Evolutionary conservation across 352 stramenopile genomes (phyloP).

Genomic region (Phytophthora crassamura): DNA sequence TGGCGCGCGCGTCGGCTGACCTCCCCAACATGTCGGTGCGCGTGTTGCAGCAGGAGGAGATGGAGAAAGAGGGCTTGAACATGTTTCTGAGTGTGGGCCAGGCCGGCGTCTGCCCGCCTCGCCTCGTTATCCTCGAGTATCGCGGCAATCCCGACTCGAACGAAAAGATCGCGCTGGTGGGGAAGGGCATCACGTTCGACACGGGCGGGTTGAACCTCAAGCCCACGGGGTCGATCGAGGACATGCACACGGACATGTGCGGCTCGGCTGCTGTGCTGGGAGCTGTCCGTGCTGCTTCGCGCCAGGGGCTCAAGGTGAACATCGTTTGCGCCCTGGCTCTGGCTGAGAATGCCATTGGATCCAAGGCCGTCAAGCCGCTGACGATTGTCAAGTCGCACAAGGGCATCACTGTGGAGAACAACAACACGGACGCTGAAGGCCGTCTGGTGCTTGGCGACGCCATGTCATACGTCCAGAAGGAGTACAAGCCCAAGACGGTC

Average conservation of each 20-base stretch:
- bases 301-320: constrained; percentile 79
- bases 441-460: constrained; percentile 91
- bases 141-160: constrained; percentile 66
- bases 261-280: constrained; percentile 89
- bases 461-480: constrained; percentile 89
- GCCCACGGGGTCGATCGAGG: constrained; percentile 89
- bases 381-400: constrained; percentile 92
- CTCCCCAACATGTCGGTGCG: constrained; percentile 82
- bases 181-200: constrained; percentile 96
- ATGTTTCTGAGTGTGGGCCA: constrained; percentile 89
- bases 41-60: constrained; percentile 82
- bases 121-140: constrained; percentile 89
- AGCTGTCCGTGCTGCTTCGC: constrained; percentile 74
- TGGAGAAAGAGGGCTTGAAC: constrained; percentile 81
- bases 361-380: constrained; percentile 87
- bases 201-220: constrained; percentile 96
- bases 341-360: constrained; percentile 87
- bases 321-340: constrained; percentile 80
- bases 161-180: constrained; percentile 87
- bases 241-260: constrained; percentile 95
- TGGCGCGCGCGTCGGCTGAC: constrained; percentile 67
- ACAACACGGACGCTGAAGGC: constrained; percentile 94
- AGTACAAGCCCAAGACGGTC: constrained; percentile 91
- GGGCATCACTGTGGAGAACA: constrained; percentile 92
- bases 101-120: constrained; percentile 69